Evolutionary conservation across 768 basidiomycete species (phyloP).

Genomic region (Lactifluus hygrophoroides): DNA sequence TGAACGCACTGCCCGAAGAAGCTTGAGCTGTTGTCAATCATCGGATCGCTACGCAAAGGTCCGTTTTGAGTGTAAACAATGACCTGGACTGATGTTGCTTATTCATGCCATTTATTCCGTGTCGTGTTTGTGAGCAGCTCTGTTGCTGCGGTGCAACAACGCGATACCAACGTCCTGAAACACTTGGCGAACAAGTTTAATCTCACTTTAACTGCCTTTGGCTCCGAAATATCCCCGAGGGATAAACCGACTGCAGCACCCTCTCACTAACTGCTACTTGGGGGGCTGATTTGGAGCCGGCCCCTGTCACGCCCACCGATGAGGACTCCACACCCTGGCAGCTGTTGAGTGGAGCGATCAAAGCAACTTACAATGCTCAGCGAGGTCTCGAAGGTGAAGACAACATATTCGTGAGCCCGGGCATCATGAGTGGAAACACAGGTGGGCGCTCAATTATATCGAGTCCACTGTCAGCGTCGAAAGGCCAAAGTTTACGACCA

Average conservation of each 20-base stretch:
- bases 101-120: background rate
- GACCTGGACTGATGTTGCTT: background rate
- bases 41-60: conserved; percentile 30
- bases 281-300: conserved; percentile 30
- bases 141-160: conserved; percentile 26
- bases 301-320: conserved; percentile 35
- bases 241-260: conserved; percentile 26
- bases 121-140: conserved; percentile 22
- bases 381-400: conserved; percentile 21
- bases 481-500: background rate
- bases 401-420: conserved; percentile 33
- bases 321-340: conserved; percentile 30
- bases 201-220: conserved; percentile 36
- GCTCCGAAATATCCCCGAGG: conserved; percentile 23
- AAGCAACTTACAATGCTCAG: conserved; percentile 30
- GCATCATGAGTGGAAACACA: conserved; percentile 30
- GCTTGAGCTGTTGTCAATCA: conserved; percentile 27
- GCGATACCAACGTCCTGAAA: conserved; percentile 25
- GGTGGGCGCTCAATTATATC: conserved; percentile 22
- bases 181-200: conserved; percentile 31
- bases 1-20: conserved; percentile 40
- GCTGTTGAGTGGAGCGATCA: conserved; percentile 39
- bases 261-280: conserved; percentile 33
- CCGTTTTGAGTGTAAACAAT: background rate
- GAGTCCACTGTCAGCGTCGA: background rate